These are phyloP conservation scores for Bisporella sp. DNA, from an alignment of 2,329 filamentous ascomycete genomes.

Conservation along the genomic window DNA sequence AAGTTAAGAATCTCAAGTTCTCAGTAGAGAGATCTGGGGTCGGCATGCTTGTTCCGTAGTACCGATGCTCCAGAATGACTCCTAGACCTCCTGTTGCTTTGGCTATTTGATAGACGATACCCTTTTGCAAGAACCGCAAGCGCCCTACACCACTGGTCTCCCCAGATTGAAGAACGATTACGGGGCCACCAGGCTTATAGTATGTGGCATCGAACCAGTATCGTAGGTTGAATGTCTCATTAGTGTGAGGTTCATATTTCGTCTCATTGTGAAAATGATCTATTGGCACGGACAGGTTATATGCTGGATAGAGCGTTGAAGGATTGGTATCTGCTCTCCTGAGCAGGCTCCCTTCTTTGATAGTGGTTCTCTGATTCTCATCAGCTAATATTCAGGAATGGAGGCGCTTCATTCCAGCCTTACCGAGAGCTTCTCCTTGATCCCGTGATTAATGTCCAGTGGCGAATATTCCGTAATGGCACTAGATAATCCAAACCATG, in stretches of 20 bases:
- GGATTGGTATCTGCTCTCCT: conserved; percentile 17
- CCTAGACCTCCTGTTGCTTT: conserved; percentile 67
- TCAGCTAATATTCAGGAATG: not conserved
- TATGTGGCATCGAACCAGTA: conserved; percentile 79
- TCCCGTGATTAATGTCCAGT: not conserved
- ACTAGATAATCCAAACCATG: conserved; percentile 5
- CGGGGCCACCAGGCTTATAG: conserved; percentile 71
- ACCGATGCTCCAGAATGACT: conserved; percentile 79
- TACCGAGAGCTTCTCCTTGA: conserved; percentile 17
- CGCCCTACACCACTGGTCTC: conserved; percentile 60
- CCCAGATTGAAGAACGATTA: conserved; percentile 69
- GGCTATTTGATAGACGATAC: conserved; percentile 65
- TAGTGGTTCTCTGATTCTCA: conserved; percentile 16
- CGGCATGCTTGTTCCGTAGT: conserved; percentile 75
- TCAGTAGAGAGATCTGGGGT: conserved; percentile 57
- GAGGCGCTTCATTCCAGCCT: not conserved
- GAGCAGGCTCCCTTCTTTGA: conserved; percentile 4
- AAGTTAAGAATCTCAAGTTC: conserved; percentile 74
- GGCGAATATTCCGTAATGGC: too few species aligned
- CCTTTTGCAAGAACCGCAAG: conserved; percentile 68
- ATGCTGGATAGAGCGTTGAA: conserved; percentile 23
- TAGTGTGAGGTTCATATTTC: conserved; percentile 68
- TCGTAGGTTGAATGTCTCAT: conserved; percentile 60
- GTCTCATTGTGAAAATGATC: conserved; percentile 82
- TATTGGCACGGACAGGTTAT: conserved; percentile 37